A percentile compares a stretch with the other conserved stretches of the same genome.
phyloP scores from a whole-genome alignment of 306 rosid species.

The Mucuna pruriens region DNA sequence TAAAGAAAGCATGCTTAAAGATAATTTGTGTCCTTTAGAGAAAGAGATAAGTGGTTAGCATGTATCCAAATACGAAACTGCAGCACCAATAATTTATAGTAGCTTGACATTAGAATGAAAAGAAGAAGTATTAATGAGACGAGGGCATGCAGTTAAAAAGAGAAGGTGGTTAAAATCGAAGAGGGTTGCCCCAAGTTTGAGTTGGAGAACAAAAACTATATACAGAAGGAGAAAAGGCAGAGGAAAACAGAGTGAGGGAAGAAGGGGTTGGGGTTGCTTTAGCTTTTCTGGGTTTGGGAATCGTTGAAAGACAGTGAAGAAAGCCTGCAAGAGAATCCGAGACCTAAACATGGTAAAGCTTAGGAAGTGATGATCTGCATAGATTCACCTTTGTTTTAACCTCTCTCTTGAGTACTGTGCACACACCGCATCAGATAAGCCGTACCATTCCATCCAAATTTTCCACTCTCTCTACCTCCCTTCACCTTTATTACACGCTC shows the following conservation, averaged over 20 bases:
- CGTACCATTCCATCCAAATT: conserved; percentile 32
- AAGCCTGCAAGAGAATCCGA: conserved; percentile 76
- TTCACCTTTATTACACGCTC: conserved; percentile 11
- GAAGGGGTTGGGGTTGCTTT: conserved; percentile 36
- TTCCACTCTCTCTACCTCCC: conserved; percentile 36
- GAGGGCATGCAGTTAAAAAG: conserved; percentile 40
- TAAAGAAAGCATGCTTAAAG: conserved; percentile 10
- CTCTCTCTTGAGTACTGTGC: conserved; percentile 32
- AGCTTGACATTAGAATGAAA: not conserved
- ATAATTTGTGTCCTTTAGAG: conserved; percentile 35
- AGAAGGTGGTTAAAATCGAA: conserved; percentile 20
- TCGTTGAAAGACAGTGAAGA: conserved; percentile 56
- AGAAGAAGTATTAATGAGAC: conserved; percentile 16
- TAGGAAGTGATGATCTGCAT: conserved; percentile 52
- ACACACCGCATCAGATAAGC: conserved; percentile 23
- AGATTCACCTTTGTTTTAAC: conserved; percentile 52
- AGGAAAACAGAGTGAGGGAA: conserved; percentile 36
- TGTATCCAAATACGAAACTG: conserved; percentile 31
- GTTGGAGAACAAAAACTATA: conserved; percentile 36
- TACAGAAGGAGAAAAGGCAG: conserved; percentile 33
- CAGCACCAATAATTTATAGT: conserved; percentile 35
- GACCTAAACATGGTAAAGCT: conserved; percentile 77
- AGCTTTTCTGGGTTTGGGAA: conserved; percentile 55
- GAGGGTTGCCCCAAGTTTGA: not conserved
- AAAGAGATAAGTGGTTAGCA: conserved; percentile 36